Evolutionary conservation across 2,329 filamentous ascomycete species (phyloP).

Genomic region (Botryosphaeria dothidea): DNA sequence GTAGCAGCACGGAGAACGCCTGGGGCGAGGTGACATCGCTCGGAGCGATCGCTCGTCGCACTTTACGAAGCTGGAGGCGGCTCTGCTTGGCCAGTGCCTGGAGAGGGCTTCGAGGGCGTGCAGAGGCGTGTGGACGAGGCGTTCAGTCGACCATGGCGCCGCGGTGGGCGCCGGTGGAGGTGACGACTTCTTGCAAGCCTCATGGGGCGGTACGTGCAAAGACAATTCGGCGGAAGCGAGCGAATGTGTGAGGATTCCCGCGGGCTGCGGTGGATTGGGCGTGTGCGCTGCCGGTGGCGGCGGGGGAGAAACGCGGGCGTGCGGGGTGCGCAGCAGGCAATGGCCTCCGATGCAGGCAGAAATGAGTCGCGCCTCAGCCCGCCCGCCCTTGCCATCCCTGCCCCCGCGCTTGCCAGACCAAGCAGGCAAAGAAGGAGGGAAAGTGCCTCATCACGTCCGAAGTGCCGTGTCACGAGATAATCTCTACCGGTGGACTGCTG

Average conservation of each 20-base stretch:
- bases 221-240: neutral
- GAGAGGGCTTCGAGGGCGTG: neutral
- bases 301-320: neutral
- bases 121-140: neutral
- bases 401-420: no score
- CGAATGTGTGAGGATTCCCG: neutral
- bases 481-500: neutral
- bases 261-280: conserved; percentile 13
- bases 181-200: neutral
- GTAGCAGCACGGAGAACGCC: neutral
- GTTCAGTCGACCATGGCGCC: neutral
- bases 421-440: neutral
- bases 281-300: neutral
- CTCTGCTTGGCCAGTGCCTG: neutral
- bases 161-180: conserved; percentile 4
- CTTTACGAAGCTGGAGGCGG: neutral
- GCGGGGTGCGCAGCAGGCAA: conserved; percentile 4
- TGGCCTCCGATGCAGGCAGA: neutral
- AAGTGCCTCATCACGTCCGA: neutral
- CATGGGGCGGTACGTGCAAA: neutral
- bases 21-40: neutral
- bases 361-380: neutral
- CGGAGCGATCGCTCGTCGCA: neutral
- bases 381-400: neutral
- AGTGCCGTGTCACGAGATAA: conserved; percentile 3